These are phyloP conservation scores for Nicotiana otophora DNA, from an alignment of 257 asterid species.

Conservation along the genomic window DNA sequence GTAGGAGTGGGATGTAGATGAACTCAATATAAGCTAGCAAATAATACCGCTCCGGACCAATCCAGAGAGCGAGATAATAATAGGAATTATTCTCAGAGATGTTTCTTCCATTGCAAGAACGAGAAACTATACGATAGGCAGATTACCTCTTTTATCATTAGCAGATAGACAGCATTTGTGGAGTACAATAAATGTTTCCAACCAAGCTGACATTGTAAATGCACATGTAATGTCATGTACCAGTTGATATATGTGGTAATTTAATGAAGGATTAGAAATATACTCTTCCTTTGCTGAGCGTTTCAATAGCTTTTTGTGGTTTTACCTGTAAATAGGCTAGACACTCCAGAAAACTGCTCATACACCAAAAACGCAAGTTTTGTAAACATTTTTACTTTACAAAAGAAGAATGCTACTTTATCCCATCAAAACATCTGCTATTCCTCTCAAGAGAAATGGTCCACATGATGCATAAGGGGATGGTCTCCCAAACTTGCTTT, in stretches of 20 bases:
- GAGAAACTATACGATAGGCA: neutral
- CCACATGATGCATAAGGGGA: neutral
- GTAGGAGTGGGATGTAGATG: constrained; percentile 12
- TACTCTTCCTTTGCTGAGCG: neutral
- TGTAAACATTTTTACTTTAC: neutral
- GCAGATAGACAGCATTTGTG: neutral
- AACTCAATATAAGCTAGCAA: neutral
- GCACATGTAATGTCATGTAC: neutral
- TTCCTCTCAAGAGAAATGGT: neutral
- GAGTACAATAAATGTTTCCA: neutral
- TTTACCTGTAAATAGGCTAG: neutral
- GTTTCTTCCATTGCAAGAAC: neutral
- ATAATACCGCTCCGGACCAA: constrained; percentile 21
- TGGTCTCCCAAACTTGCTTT: neutral
- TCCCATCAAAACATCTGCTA: neutral
- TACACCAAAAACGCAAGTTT: neutral
- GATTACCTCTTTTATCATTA: neutral
- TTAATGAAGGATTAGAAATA: neutral
- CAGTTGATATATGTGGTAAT: neutral
- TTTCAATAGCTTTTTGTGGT: neutral
- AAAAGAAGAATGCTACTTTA: neutral
- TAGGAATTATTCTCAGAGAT: neutral
- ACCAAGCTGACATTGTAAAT: neutral
- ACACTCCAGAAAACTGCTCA: neutral
- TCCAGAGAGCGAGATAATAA: constrained; percentile 27